Percentiles rank a stretch among this genome's conserved stretches.
Conservation (phyloP, 148 eudicot species). For the Chenopodium album region DNA sequence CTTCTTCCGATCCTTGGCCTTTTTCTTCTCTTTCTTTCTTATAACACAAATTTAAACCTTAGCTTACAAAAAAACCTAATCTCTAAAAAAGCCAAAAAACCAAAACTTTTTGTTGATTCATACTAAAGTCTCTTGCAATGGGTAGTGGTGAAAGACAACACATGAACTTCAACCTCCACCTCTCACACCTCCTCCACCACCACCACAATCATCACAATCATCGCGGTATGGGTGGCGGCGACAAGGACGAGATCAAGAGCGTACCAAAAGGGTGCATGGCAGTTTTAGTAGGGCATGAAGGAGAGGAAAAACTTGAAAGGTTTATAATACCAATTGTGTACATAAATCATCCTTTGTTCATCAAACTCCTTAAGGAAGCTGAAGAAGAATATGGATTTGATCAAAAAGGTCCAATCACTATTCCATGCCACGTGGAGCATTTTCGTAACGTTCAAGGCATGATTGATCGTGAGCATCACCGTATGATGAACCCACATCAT, state of each 20-base stretch:
- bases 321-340: slow-evolving; percentile 71
- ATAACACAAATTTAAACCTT: slow-evolving; percentile 19
- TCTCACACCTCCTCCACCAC: slow-evolving; percentile 41
- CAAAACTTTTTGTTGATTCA: neutral
- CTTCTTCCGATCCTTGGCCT: slow-evolving; percentile 88
- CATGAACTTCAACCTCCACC: slow-evolving; percentile 40
- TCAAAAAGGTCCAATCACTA: slow-evolving; percentile 74
- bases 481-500: slow-evolving; percentile 18
- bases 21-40: slow-evolving; percentile 44
- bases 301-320: slow-evolving; percentile 62
- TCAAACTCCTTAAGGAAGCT: slow-evolving; percentile 68
- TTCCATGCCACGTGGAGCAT: slow-evolving; percentile 87
- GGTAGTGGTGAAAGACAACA: slow-evolving; percentile 46
- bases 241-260: slow-evolving; percentile 29
- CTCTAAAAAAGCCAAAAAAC: neutral
- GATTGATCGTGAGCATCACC: slow-evolving; percentile 53
- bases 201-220: slow-evolving; percentile 28
- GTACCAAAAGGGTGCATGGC: slow-evolving; percentile 85
- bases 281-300: slow-evolving; percentile 67
- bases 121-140: slow-evolving; percentile 24
- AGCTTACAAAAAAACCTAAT: no score
- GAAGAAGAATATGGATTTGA: slow-evolving; percentile 90
- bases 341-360: slow-evolving; percentile 74
- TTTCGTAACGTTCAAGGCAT: slow-evolving; percentile 55
- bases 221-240: neutral